phyloP scores from a whole-genome alignment of 257 asterid species.

The Parsonsia alboflavescens region DNA sequence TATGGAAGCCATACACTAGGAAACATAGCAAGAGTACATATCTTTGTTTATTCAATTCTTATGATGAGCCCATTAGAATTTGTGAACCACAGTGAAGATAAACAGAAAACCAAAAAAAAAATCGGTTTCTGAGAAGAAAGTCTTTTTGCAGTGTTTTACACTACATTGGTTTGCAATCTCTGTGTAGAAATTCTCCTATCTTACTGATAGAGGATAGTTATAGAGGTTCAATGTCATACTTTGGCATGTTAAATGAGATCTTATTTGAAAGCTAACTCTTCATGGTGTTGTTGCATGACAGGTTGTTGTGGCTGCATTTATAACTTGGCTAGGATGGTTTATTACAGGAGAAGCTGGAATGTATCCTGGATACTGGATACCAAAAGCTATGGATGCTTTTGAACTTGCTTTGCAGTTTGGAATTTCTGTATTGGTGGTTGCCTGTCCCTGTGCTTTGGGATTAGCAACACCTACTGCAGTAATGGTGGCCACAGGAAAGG shows the following conservation, averaged over 20 bases:
- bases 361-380: slow-evolving; percentile 83
- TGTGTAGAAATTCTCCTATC: background rate
- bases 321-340: slow-evolving; percentile 92
- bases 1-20: too few species aligned
- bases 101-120: too few species aligned
- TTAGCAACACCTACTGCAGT: slow-evolving; percentile 98
- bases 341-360: slow-evolving; percentile 55
- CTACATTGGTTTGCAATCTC: background rate
- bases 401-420: slow-evolving; percentile 94
- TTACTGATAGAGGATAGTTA: background rate
- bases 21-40: too few species aligned
- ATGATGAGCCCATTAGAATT: background rate
- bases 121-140: too few species aligned
- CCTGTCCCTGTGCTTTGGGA: slow-evolving; percentile 98
- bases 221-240: background rate
- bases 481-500: slow-evolving; percentile 99
- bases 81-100: background rate
- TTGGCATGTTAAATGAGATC: background rate
- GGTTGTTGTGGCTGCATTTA: slow-evolving; percentile 72
- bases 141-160: too few species aligned
- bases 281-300: slow-evolving; percentile 24
- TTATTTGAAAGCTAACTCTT: background rate
- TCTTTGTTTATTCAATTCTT: background rate
- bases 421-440: slow-evolving; percentile 90
- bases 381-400: slow-evolving; percentile 73